Conservation (phyloP, 2,329 filamentous ascomycete genomes). For the Rhytidhysteron rufulum region DNA sequence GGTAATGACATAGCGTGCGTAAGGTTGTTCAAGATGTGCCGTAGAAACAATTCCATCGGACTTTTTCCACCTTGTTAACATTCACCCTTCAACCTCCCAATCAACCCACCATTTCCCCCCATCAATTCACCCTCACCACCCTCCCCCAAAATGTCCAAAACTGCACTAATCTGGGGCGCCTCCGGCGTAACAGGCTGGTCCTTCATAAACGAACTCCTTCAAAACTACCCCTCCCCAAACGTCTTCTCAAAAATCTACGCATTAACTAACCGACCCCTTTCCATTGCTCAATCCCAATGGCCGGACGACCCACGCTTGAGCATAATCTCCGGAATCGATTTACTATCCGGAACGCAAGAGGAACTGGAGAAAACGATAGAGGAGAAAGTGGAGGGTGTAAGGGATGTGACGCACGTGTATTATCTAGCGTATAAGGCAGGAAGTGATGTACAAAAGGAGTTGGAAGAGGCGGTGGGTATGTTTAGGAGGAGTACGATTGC, state of each 20-base stretch:
- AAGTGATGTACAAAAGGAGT: conserved; percentile 36
- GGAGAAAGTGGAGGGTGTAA: conserved; percentile 30
- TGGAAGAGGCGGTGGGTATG: conserved; percentile 40
- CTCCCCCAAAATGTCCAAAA: conserved; percentile 16
- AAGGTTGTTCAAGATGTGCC: too few relatives aligned
- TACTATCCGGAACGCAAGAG: conserved; percentile 37
- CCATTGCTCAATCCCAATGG: conserved; percentile 29
- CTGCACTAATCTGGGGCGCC: conserved; percentile 41
- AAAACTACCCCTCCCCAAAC: conserved; percentile 33
- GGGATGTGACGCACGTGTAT: conserved; percentile 43
- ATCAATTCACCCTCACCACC: too few relatives aligned
- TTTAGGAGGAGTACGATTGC: conserved; percentile 37
- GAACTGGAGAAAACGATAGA: conserved; percentile 34
- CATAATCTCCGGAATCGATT: conserved; percentile 41
- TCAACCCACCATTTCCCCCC: too few relatives aligned
- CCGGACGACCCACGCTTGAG: conserved; percentile 38
- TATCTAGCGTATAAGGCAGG: conserved; percentile 44
- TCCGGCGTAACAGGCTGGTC: conserved; percentile 44
- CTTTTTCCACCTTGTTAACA: too few relatives aligned
- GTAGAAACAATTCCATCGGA: too few relatives aligned
- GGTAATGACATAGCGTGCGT: too few relatives aligned
- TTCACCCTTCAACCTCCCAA: too few relatives aligned
- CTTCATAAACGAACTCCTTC: conserved; percentile 37
- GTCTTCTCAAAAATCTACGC: conserved; percentile 38
- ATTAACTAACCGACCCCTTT: conserved; percentile 39